These are phyloP conservation scores for Cyberlindnera americana DNA, from an alignment of 805 yeast species.

Conservation along the genomic window DNA sequence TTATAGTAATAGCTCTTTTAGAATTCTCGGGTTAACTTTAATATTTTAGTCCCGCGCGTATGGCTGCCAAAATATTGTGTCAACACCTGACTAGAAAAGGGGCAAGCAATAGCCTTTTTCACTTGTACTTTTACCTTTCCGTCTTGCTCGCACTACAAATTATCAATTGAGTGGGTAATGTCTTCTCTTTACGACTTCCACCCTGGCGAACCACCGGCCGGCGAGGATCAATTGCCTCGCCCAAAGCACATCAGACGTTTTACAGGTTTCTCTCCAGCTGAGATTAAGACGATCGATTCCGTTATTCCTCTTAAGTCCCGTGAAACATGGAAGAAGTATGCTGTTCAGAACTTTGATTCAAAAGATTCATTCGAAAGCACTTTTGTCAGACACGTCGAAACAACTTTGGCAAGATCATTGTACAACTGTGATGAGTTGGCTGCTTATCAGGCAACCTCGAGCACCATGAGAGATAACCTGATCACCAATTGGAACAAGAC, in stretches of 20 bases:
- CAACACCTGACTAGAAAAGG: slow-evolving; percentile 4
- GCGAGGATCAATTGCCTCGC: slow-evolving; percentile 26
- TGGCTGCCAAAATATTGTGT: slow-evolving; percentile 4
- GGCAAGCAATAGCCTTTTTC: no score
- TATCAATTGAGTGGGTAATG: no score
- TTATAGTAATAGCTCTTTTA: no score
- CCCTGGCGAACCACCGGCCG: slow-evolving; percentile 14
- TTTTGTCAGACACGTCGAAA: slow-evolving; percentile 85
- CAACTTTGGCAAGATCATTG: slow-evolving; percentile 84
- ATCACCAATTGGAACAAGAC: slow-evolving; percentile 90
- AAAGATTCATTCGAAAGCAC: slow-evolving; percentile 59
- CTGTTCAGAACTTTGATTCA: slow-evolving; percentile 44
- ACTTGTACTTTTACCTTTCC: background rate
- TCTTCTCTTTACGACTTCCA: slow-evolving; percentile 12
- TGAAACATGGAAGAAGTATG: slow-evolving; percentile 70
- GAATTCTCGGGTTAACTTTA: no score
- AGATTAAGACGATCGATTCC: slow-evolving; percentile 77
- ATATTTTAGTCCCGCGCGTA: no score
- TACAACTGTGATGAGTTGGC: slow-evolving; percentile 91
- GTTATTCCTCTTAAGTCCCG: slow-evolving; percentile 77
- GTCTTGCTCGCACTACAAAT: no score
- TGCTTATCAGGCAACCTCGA: slow-evolving; percentile 87
- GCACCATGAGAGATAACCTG: slow-evolving; percentile 72
- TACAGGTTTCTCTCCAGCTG: slow-evolving; percentile 90
- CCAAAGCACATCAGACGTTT: slow-evolving; percentile 65